Conservation (phyloP, 2,329 filamentous ascomycete genomes). For the Colletotrichum noveboracense region DNA sequence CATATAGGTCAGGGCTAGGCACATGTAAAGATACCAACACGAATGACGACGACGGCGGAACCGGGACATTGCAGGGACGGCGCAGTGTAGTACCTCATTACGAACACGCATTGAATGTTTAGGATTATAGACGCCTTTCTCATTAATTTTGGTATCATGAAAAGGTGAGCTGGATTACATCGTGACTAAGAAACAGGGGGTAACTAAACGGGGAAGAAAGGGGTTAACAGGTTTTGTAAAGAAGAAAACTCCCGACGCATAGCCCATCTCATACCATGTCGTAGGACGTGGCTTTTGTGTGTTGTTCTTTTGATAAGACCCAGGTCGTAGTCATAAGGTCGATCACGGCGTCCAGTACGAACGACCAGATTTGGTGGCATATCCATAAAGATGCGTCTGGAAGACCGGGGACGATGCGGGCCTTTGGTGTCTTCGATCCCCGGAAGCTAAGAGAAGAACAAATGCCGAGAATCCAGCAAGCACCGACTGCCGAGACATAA, state of each 20-base stretch:
- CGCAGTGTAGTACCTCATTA: not conserved
- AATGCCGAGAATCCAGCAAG: slow-evolving; percentile 24
- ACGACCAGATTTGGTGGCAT: slow-evolving; percentile 3
- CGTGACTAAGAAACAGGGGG: slow-evolving; percentile 37
- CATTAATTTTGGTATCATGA: slow-evolving; percentile 54
- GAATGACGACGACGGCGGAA: not conserved
- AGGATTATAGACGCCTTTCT: slow-evolving; percentile 29
- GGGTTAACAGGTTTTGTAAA: slow-evolving; percentile 21
- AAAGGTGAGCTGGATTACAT: slow-evolving; percentile 48
- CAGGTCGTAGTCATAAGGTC: not conserved
- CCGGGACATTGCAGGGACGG: not conserved
- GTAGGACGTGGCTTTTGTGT: not conserved
- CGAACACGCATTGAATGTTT: slow-evolving; percentile 8
- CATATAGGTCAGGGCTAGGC: not conserved
- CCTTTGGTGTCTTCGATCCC: slow-evolving; percentile 1
- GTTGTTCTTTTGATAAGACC: not conserved
- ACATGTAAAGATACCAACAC: slow-evolving; percentile 20
- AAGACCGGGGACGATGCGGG: not conserved
- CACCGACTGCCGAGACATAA: slow-evolving; percentile 27
- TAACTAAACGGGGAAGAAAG: slow-evolving; percentile 23
- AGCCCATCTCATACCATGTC: slow-evolving; percentile 1
- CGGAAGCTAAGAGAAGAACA: slow-evolving; percentile 11
- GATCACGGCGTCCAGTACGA: not conserved
- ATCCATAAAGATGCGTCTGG: slow-evolving; percentile 5
- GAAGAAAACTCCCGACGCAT: slow-evolving; percentile 15